phyloP scores from a whole-genome alignment of 2,329 filamentous ascomycete species.

The Boeremia exigua region DNA sequence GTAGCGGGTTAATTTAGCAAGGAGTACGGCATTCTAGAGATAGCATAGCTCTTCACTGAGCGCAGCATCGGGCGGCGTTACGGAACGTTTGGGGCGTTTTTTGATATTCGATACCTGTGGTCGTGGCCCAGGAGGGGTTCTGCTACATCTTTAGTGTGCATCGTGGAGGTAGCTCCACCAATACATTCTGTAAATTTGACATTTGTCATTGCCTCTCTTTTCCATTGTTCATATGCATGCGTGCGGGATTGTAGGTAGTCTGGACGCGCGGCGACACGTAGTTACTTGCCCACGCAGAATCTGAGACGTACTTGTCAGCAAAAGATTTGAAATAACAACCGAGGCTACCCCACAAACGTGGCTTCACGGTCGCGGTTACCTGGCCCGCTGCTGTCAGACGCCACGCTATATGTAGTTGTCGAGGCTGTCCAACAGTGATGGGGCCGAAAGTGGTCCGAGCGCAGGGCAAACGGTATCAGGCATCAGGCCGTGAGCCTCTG shows the following conservation, averaged over 20 bases:
- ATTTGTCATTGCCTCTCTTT: too few relatives aligned
- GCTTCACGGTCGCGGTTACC: not conserved
- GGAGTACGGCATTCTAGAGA: not conserved
- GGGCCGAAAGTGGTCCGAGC: conserved; percentile 8
- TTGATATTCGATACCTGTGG: not conserved
- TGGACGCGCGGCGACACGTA: not conserved
- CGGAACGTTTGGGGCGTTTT: not conserved
- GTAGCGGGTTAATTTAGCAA: not conserved
- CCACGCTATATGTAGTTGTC: conserved; percentile 35
- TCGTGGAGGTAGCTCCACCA: not conserved
- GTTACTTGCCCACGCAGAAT: conserved; percentile 31
- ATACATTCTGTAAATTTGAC: not conserved
- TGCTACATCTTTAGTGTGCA: not conserved
- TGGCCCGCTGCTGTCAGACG: conserved; percentile 21
- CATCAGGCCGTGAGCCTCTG: not conserved
- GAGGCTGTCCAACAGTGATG: not conserved
- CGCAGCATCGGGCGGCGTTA: conserved; percentile 6
- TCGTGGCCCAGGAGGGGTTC: too few relatives aligned
- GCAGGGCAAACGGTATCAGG: not conserved
- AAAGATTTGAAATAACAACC: not conserved
- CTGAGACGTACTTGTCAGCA: conserved; percentile 11
- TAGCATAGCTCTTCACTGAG: conserved; percentile 25
- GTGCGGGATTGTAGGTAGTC: not conserved
- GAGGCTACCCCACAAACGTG: not conserved
- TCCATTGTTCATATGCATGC: not conserved